Evolutionary conservation across 306 rosid genomes (phyloP).

Genomic region (Ammopiptanthus mongolicus): DNA sequence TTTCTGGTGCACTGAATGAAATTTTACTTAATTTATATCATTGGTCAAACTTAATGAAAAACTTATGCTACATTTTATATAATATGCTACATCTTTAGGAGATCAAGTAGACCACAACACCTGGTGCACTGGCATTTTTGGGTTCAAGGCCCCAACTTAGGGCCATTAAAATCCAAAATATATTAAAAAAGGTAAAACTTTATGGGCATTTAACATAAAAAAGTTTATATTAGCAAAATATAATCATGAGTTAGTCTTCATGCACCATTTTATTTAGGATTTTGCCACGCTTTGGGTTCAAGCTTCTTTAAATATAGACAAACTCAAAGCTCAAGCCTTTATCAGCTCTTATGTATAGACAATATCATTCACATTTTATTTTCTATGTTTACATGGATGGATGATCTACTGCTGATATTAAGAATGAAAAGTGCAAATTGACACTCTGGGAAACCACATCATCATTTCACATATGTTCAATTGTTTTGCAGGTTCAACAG

Average conservation of each 20-base stretch:
- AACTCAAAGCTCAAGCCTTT: background rate
- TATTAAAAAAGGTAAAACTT: background rate
- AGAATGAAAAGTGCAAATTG: background rate
- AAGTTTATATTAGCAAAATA: background rate
- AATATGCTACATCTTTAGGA: background rate
- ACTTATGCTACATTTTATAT: background rate
- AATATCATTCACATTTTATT: background rate
- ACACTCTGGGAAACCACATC: background rate
- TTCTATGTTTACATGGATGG: background rate
- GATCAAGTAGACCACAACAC: background rate
- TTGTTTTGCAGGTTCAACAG: slow-evolving; percentile 77
- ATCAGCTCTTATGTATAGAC: background rate
- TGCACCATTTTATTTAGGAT: background rate
- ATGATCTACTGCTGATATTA: no score
- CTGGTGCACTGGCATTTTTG: background rate
- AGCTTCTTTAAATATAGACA: background rate
- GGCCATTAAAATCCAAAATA: background rate
- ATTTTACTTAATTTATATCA: background rate
- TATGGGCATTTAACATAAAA: background rate
- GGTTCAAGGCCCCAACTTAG: background rate
- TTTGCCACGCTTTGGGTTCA: background rate
- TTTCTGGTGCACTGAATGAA: background rate
- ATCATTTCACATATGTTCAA: background rate
- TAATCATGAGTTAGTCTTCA: background rate
- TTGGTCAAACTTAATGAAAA: background rate